These are phyloP conservation scores for Rhododendron vialii DNA, from an alignment of 148 eudicot species.

Conservation along the genomic window DNA sequence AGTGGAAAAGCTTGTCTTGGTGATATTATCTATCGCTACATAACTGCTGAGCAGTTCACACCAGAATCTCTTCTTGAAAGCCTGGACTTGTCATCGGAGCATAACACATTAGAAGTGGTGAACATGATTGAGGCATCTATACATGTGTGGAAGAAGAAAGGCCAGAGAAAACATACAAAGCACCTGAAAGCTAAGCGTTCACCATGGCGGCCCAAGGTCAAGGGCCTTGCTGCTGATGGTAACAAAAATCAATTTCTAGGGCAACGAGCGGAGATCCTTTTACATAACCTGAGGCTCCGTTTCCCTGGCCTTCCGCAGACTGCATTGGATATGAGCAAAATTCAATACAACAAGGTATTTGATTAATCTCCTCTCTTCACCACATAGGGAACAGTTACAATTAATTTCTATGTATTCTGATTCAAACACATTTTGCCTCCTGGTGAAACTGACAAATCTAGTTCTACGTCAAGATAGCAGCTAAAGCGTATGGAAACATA, in stretches of 20 bases:
- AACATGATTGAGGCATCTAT: conserved; percentile 89
- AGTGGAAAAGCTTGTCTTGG: conserved; percentile 89
- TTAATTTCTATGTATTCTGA: background rate
- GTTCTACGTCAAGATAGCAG: background rate
- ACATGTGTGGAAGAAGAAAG: conserved; percentile 85
- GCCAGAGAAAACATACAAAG: conserved; percentile 37
- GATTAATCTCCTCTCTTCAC: background rate
- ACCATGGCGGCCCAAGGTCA: conserved; percentile 82
- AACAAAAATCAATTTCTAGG: conserved; percentile 66
- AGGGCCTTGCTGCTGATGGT: conserved; percentile 63
- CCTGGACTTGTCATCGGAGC: conserved; percentile 83
- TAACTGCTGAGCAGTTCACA: conserved; percentile 74
- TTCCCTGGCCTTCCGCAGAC: conserved; percentile 94
- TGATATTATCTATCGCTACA: conserved; percentile 76
- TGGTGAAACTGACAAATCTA: background rate
- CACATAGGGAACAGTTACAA: background rate
- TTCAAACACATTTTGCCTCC: background rate
- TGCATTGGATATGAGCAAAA: conserved; percentile 86
- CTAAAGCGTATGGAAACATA: background rate
- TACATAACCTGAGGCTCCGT: conserved; percentile 63
- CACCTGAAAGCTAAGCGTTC: conserved; percentile 48
- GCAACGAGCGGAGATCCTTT: conserved; percentile 70
- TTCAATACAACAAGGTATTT: conserved; percentile 85
- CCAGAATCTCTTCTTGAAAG: conserved; percentile 88
- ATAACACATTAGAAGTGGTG: conserved; percentile 75